These are phyloP conservation scores for Saccharomyces uvarum DNA, from an alignment of 1,139 yeast genomes.

Conservation along the genomic window DNA sequence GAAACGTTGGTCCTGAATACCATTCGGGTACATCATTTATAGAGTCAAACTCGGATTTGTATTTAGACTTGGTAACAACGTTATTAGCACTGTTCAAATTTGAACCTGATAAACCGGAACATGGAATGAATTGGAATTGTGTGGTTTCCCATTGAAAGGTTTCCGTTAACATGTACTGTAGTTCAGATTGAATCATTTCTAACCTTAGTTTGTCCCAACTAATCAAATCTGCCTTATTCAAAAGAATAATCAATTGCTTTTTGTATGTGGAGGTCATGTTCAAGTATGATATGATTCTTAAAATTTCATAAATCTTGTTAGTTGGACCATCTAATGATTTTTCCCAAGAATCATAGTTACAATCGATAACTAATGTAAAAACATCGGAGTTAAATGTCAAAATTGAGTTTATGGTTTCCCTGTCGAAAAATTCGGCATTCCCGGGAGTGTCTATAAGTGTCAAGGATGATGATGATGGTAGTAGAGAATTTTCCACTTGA, in stretches of 20 bases:
- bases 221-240: slow-evolving; percentile 66
- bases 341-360: slow-evolving; percentile 68
- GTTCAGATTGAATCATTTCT: slow-evolving; percentile 44
- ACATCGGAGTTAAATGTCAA: slow-evolving; percentile 32
- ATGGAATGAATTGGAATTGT: neutral
- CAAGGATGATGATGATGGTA: slow-evolving; percentile 35
- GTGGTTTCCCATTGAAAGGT: neutral
- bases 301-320: slow-evolving; percentile 1
- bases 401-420: slow-evolving; percentile 43
- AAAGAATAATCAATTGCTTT: slow-evolving; percentile 53
- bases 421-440: slow-evolving; percentile 62
- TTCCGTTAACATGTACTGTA: slow-evolving; percentile 29
- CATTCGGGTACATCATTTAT: neutral
- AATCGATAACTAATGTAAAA: slow-evolving; percentile 39
- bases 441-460: slow-evolving; percentile 87
- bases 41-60: neutral
- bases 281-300: neutral
- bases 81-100: neutral
- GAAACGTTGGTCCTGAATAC: neutral
- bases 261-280: slow-evolving; percentile 48
- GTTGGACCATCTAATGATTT: slow-evolving; percentile 38
- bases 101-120: neutral
- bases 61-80: neutral
- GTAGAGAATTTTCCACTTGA: slow-evolving; percentile 43
- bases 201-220: slow-evolving; percentile 55